phyloP scores from a whole-genome alignment of 2,329 filamentous ascomycete species.

The Cordyceps fumosorosea region DNA sequence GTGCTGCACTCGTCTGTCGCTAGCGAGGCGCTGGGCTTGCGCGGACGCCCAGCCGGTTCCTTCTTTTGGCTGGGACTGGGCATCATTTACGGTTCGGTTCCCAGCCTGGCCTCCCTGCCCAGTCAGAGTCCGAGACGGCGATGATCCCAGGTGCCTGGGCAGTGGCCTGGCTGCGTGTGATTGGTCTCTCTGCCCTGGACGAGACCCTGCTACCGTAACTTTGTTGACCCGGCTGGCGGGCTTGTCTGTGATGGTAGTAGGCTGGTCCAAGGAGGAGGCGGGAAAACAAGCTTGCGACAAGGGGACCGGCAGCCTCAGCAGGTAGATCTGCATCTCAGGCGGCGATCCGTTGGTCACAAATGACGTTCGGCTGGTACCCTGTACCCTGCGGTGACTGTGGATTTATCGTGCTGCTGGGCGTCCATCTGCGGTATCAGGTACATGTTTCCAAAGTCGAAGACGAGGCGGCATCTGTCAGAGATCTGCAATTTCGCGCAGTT shows the following conservation, averaged over 20 bases:
- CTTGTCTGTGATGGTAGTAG: too few species aligned
- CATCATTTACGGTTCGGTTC: not conserved
- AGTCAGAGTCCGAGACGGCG: not conserved
- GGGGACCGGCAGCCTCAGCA: not conserved
- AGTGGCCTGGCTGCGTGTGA: not conserved
- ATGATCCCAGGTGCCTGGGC: not conserved
- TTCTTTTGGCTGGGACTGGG: not conserved
- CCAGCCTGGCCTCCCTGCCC: not conserved
- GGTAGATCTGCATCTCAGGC: constrained; percentile 6
- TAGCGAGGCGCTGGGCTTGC: not conserved
- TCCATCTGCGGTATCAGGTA: not conserved
- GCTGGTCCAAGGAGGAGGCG: not conserved
- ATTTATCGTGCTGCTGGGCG: not conserved
- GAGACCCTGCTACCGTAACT: too few species aligned
- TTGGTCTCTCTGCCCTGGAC: not conserved
- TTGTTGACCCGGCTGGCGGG: too few species aligned
- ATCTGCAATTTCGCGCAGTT: not conserved
- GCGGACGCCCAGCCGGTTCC: not conserved
- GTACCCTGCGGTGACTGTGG: not conserved
- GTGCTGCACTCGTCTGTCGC: not conserved
- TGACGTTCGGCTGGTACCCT: not conserved
- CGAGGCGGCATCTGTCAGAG: not conserved
- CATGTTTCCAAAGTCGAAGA: not conserved
- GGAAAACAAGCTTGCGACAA: not conserved
- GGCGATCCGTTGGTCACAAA: not conserved